Percentiles rank a stretch among this genome's conserved stretches.
phyloP scores from a whole-genome alignment of 805 yeast genomes.

The Maudiozyma saulgeensis region DNA sequence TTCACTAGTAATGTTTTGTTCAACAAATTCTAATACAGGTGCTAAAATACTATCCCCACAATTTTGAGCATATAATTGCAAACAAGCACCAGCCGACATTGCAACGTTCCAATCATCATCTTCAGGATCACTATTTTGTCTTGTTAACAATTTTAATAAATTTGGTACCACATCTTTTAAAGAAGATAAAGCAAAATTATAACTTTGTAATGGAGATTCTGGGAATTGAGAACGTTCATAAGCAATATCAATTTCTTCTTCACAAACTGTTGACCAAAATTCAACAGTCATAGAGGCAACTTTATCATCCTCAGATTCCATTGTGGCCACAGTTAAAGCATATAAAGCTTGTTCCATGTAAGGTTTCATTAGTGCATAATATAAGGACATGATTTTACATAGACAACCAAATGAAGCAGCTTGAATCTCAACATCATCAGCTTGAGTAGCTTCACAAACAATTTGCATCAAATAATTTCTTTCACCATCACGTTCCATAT shows the following conservation, averaged over 20 bases:
- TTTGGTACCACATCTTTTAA: slow-evolving; percentile 82
- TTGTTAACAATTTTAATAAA: slow-evolving; percentile 63
- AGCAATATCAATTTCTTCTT: slow-evolving; percentile 81
- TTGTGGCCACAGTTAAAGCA: slow-evolving; percentile 81
- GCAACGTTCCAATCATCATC: slow-evolving; percentile 97
- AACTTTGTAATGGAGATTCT: slow-evolving; percentile 43
- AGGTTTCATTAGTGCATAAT: slow-evolving; percentile 81
- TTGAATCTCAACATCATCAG: slow-evolving; percentile 69
- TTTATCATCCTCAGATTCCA: slow-evolving; percentile 63
- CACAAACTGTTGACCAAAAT: slow-evolving; percentile 99
- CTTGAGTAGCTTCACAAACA: slow-evolving; percentile 97
- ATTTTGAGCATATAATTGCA: slow-evolving; percentile 86
- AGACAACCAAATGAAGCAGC: slow-evolving; percentile 94
- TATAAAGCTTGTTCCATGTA: slow-evolving; percentile 97
- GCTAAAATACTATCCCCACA: slow-evolving; percentile 80
- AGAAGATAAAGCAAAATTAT: slow-evolving; percentile 79
- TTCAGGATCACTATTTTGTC: slow-evolving; percentile 87
- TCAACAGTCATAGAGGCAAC: slow-evolving; percentile 98
- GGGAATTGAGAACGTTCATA: slow-evolving; percentile 55
- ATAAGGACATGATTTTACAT: slow-evolving; percentile 81
- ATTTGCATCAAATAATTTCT: slow-evolving; percentile 97
- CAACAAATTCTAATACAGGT: slow-evolving; percentile 79
- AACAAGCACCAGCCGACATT: slow-evolving; percentile 98
- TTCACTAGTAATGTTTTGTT: slow-evolving; percentile 48
- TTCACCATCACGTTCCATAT: slow-evolving; percentile 89